Evolutionary conservation across 2,329 filamentous ascomycete genomes (phyloP).

Genomic region (Neopestalotiopsis sp.): DNA sequence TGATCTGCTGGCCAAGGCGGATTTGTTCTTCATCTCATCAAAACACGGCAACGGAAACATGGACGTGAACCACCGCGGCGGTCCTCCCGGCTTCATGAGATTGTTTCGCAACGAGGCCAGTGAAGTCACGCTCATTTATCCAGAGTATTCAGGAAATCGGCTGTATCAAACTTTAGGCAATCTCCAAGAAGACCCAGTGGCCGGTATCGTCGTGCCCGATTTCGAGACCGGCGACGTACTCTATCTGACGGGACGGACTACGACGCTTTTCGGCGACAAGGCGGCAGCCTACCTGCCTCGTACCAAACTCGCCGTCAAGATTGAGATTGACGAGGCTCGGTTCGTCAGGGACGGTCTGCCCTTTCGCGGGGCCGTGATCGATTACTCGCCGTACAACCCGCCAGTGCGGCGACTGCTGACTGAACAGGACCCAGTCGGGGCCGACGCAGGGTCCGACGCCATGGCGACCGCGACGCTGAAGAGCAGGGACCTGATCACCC

Average conservation of each 20-base stretch:
- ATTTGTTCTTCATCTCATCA: slow-evolving; percentile 80
- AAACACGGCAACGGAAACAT: slow-evolving; percentile 64
- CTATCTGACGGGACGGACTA: slow-evolving; percentile 73
- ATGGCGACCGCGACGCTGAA: slow-evolving; percentile 59
- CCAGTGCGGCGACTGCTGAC: slow-evolving; percentile 66
- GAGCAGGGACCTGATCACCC: slow-evolving; percentile 64
- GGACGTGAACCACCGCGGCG: slow-evolving; percentile 86
- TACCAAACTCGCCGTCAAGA: slow-evolving; percentile 74
- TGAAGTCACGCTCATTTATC: slow-evolving; percentile 67
- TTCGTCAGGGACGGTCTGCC: slow-evolving; percentile 70
- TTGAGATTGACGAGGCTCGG: slow-evolving; percentile 64
- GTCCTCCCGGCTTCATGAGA: slow-evolving; percentile 74
- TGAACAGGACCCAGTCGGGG: slow-evolving; percentile 49
- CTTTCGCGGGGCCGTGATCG: slow-evolving; percentile 65
- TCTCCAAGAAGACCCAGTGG: slow-evolving; percentile 66
- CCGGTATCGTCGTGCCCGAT: slow-evolving; percentile 76
- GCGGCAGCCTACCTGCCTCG: slow-evolving; percentile 69
- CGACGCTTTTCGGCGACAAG: slow-evolving; percentile 67
- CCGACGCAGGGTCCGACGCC: slow-evolving; percentile 9
- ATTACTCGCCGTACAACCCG: slow-evolving; percentile 81
- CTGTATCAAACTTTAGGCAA: slow-evolving; percentile 87
- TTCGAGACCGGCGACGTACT: slow-evolving; percentile 75
- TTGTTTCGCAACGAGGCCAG: slow-evolving; percentile 59
- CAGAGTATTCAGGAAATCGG: slow-evolving; percentile 85
- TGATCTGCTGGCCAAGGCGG: slow-evolving; percentile 65